Evolutionary conservation across 495 filamentous ascomycete species (phyloP).

Genomic region (Xylaria intraflava): DNA sequence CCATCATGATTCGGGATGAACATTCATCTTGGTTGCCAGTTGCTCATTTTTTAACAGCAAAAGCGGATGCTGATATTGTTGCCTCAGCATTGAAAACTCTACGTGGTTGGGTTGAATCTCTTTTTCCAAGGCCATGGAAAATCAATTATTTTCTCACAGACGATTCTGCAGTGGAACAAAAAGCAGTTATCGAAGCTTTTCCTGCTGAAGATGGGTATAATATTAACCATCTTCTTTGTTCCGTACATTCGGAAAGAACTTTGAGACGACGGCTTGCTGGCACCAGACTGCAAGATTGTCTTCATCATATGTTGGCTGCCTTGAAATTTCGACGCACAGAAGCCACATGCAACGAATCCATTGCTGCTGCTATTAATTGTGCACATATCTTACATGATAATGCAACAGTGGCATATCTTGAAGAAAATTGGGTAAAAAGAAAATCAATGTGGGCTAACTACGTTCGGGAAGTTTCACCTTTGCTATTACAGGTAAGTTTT

Average conservation of each 20-base stretch:
- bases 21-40: neutral
- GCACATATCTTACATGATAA: neutral
- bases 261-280: neutral
- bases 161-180: neutral
- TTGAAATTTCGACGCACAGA: neutral
- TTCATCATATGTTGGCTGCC: neutral
- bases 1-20: neutral
- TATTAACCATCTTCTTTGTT: neutral
- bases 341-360: neutral
- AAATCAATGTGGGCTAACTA: neutral
- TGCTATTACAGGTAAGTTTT: neutral
- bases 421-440: neutral
- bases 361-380: neutral
- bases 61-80: neutral
- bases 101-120: neutral
- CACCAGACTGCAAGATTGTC: neutral
- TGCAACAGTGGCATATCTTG: neutral
- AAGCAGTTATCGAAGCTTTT: neutral
- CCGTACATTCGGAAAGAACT: neutral
- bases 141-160: neutral
- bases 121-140: neutral
- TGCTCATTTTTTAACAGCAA: neutral
- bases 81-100: neutral
- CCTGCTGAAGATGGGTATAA: neutral
- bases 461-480: neutral